These are phyloP conservation scores for Exophiala oligosperma DNA, from an alignment of 2,329 filamentous ascomycete species.

Conservation along the genomic window DNA sequence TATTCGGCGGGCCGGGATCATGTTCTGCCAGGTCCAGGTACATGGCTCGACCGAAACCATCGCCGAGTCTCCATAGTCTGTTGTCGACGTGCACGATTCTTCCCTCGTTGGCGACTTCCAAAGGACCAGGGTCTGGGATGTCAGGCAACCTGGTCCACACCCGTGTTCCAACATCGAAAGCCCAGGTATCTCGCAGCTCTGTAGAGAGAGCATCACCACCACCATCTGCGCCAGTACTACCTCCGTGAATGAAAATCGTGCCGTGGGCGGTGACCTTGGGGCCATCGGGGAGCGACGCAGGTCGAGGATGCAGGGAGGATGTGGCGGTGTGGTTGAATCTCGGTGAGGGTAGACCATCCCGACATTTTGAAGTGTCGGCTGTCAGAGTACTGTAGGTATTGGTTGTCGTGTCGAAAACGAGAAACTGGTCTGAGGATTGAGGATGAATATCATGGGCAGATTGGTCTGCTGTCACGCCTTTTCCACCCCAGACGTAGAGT, in stretches of 20 bases:
- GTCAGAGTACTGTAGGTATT: slow-evolving; percentile 8
- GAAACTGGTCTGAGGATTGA: slow-evolving; percentile 5
- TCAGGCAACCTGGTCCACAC: slow-evolving; percentile 19
- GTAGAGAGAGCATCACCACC: not conserved
- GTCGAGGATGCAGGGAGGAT: slow-evolving; percentile 10
- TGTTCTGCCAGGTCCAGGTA: slow-evolving; percentile 18
- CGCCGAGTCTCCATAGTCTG: slow-evolving; percentile 18
- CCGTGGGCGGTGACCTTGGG: slow-evolving; percentile 15
- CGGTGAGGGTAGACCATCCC: slow-evolving; percentile 15
- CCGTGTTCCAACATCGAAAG: slow-evolving; percentile 19
- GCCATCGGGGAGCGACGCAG: slow-evolving; percentile 6
- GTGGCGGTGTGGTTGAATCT: slow-evolving; percentile 13
- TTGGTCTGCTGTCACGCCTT: not conserved
- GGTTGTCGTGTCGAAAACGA: slow-evolving; percentile 15
- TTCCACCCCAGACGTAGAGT: slow-evolving; percentile 13
- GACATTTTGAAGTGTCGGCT: slow-evolving; percentile 9
- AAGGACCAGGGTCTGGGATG: slow-evolving; percentile 8
- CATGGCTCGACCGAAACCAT: slow-evolving; percentile 11
- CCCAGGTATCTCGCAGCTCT: slow-evolving; percentile 20
- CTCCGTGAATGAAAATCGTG: slow-evolving; percentile 23
- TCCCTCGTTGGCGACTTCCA: slow-evolving; percentile 8
- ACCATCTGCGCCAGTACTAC: not conserved
- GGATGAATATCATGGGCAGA: not conserved
- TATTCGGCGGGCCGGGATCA: not conserved
- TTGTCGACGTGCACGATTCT: slow-evolving; percentile 9